A percentile compares a stretch with the other conserved stretches of the same genome.
These are phyloP conservation scores for Metarhizium guizhouense DNA, from an alignment of 2,329 filamentous ascomycete species.

Conservation along the genomic window DNA sequence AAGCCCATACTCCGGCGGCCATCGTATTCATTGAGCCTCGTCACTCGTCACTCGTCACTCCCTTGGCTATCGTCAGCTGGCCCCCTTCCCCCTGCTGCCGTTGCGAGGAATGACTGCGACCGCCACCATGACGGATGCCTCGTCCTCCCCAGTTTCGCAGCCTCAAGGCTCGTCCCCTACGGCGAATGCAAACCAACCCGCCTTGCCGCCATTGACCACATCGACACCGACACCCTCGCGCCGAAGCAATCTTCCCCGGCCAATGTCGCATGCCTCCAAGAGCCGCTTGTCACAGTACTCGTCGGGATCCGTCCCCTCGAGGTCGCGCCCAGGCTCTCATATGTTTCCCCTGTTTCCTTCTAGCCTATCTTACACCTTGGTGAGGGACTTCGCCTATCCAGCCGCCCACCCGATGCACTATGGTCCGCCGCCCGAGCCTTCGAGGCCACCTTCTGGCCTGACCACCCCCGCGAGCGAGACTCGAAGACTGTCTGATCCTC, in stretches of 20 bases:
- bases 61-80: not conserved
- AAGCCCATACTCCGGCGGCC: not conserved
- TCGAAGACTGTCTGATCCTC: slow-evolving; percentile 75
- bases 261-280: slow-evolving; percentile 69
- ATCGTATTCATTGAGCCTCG: not conserved
- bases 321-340: slow-evolving; percentile 73
- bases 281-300: slow-evolving; percentile 81
- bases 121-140: slow-evolving; percentile 48
- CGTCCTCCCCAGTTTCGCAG: slow-evolving; percentile 45
- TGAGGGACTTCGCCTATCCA: slow-evolving; percentile 94
- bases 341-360: slow-evolving; percentile 78
- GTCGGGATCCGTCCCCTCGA: slow-evolving; percentile 54
- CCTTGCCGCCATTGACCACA: slow-evolving; percentile 43
- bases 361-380: slow-evolving; percentile 76
- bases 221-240: slow-evolving; percentile 45
- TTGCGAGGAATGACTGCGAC: slow-evolving; percentile 27
- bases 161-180: slow-evolving; percentile 36
- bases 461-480: slow-evolving; percentile 80
- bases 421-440: slow-evolving; percentile 73
- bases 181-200: slow-evolving; percentile 42
- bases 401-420: slow-evolving; percentile 80
- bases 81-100: not conserved
- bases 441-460: slow-evolving; percentile 61
- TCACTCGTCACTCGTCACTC: not conserved
- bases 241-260: slow-evolving; percentile 51